Evolutionary conservation across 1,284 basidiomycete species (phyloP).

Genomic region (Irpex sp.): DNA sequence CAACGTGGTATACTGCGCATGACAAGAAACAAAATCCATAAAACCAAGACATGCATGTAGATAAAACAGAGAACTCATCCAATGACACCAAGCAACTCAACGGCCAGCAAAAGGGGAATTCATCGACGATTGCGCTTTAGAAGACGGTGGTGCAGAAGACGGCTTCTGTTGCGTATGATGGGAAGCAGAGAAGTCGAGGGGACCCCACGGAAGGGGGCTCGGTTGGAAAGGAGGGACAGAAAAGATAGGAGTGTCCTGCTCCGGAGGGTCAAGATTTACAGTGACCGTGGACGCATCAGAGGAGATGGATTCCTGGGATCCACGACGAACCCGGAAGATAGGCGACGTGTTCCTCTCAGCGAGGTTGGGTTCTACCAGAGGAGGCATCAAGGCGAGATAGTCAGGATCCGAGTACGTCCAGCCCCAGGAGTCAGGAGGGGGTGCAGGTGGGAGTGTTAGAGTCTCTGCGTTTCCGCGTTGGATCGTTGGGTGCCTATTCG

Average conservation of each 20-base stretch:
- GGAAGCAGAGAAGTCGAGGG: constrained; percentile 6
- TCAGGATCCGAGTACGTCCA: not conserved
- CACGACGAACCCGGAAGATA: not conserved
- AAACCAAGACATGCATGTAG: not conserved
- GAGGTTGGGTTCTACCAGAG: not conserved
- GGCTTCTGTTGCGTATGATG: not conserved
- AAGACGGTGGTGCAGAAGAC: not conserved
- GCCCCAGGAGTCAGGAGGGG: not conserved
- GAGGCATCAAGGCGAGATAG: not conserved
- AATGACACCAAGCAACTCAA: not conserved
- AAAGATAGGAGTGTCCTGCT: not conserved
- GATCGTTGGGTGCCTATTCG: not conserved
- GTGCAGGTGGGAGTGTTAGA: constrained; percentile 2
- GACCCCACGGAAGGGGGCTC: constrained; percentile 8
- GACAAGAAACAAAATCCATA: not conserved
- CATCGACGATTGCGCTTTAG: not conserved
- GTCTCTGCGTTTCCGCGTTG: not conserved
- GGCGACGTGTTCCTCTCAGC: not conserved
- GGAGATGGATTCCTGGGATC: not conserved
- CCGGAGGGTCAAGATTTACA: not conserved
- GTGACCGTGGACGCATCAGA: not conserved
- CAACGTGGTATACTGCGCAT: not conserved
- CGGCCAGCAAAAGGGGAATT: not conserved
- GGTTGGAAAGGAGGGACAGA: constrained; percentile 3
- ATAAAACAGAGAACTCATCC: not conserved